A percentile compares a stretch with the other conserved stretches of the same genome.
Conservation (phyloP, 257 asterid species). For the Galeopsis tetrahit region DNA sequence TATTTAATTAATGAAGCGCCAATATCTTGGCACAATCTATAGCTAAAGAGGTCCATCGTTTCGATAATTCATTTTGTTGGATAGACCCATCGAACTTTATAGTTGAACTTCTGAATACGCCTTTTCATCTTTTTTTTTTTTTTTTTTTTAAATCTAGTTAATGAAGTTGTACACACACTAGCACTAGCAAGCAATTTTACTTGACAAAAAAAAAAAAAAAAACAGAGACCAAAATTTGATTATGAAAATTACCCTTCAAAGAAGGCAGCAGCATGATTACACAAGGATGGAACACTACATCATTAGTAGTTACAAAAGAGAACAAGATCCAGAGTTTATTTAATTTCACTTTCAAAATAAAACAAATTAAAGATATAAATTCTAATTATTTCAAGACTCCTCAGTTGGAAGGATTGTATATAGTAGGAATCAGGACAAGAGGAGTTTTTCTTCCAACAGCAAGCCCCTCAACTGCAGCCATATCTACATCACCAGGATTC, state of each 20-base stretch:
- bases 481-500: not conserved
- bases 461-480: not conserved
- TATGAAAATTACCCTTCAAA: not conserved
- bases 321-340: not conserved
- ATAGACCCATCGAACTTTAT: no score
- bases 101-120: no score
- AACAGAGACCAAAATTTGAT: no score
- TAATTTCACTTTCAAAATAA: not conserved
- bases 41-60: no score
- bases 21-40: no score
- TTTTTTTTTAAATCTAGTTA: no score
- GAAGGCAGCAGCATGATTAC: not conserved
- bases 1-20: no score
- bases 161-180: no score
- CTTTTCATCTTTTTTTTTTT: no score
- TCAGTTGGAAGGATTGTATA: not conserved
- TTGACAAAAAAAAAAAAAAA: no score
- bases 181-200: no score
- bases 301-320: not conserved
- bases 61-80: no score
- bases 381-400: not conserved
- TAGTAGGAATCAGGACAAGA: not conserved
- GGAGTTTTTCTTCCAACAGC: conserved; percentile 3
- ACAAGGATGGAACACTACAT: not conserved
- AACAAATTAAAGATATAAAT: not conserved